Base-by-base conservation (phyloP, 176 grass and related monocot genomes). In the Avena insularis region DNA sequence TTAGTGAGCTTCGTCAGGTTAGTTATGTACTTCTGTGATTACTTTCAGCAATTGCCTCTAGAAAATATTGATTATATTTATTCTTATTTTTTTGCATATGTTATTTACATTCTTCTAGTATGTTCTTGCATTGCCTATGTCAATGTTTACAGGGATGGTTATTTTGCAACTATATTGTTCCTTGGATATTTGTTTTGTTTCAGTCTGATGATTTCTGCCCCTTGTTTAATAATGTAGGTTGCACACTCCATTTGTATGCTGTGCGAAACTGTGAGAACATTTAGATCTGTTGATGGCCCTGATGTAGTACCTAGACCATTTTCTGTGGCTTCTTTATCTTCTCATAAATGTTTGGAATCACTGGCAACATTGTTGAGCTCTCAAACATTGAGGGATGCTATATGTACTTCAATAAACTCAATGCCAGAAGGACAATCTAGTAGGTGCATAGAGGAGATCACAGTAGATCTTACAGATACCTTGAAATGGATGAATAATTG, bases 1-100 rank as follows among this genome's bases (percentile, higher is more conserved):
- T 90, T 80, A 88, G 92, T 40, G 97, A 99, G 80, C 97, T 99
- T 93, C 94, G 97, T 61, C 94, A 96, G 92, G 97, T 98, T 83
- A 64, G 93, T 95, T 82, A 86, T 78, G 49, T 82, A 35, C 33
- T 77, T 72, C 20, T 84, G 27, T 35, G 71, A 43, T 86, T 87
- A 68, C 3, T 80, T 79, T 71, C 17, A 25, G 46, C 77, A 56
- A 35, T 53, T 83, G 23, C 23, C 47, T 77, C 43, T 61, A 86
- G 65, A 23, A 29, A 49, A 9, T 47, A 29, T 27, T 79, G 11
- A 40, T 6, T 69, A 50, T 51, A 19, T 80, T 11, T 12, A 20
- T 5, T 35, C 33, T 35, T 35, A 35, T 35, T 21, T 25, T 78
- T 79, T 82, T 62, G 50, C 64, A 19, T 80, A 54, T 50, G 43